Conservation (phyloP, 306 rosid genomes). For the Alnus glutinosa region DNA sequence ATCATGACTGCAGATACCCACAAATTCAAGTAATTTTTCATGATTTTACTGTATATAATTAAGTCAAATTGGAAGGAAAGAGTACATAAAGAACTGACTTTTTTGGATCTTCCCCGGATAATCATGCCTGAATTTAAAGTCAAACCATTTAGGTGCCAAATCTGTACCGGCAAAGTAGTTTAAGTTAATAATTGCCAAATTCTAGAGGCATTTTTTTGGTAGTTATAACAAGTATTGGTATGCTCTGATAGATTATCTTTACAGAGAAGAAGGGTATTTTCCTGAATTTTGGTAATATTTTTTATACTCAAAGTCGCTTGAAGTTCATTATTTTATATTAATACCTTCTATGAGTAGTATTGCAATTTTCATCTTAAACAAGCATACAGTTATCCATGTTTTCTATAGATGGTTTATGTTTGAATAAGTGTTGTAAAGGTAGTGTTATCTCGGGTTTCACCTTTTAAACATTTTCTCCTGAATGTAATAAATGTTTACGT, state of each 20-base stretch:
- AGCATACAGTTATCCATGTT: neutral
- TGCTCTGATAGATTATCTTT: neutral
- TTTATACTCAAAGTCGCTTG: neutral
- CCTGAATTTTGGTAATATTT: neutral
- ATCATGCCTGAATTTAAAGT: neutral
- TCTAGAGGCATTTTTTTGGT: too few species aligned
- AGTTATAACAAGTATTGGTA: neutral
- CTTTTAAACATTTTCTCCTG: slow-evolving; percentile 14
- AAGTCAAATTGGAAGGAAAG: neutral
- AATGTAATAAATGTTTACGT: slow-evolving; percentile 16
- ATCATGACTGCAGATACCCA: neutral
- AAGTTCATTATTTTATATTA: neutral
- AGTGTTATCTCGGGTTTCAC: neutral
- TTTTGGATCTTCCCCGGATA: neutral
- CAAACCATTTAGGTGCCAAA: slow-evolving; percentile 12
- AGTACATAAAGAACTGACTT: neutral
- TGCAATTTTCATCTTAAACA: neutral
- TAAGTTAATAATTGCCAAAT: neutral
- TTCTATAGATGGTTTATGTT: neutral
- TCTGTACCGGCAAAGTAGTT: slow-evolving; percentile 9
- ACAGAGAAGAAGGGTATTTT: neutral
- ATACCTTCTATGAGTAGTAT: neutral
- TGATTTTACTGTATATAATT: neutral
- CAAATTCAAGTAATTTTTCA: neutral
- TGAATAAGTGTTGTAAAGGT: neutral